These are phyloP conservation scores for Rhizoctonia solani DNA, from an alignment of 1,284 basidiomycete species.

Conservation along the genomic window DNA sequence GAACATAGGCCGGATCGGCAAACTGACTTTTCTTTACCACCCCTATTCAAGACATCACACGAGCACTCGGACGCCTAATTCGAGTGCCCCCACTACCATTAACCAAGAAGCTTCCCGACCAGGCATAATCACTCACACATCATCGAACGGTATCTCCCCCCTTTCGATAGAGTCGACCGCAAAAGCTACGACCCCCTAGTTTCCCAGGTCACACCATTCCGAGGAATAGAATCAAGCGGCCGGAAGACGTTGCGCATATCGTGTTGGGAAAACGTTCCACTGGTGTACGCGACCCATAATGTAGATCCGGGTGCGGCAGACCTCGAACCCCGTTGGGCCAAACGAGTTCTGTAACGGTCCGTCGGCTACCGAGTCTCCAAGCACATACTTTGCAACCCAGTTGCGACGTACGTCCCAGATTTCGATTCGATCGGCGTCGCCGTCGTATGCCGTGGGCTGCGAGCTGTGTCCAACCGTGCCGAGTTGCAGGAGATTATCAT, in stretches of 20 bases:
- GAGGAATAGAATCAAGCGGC: constrained; percentile 70
- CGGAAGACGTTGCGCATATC: constrained; percentile 64
- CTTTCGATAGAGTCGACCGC: constrained; percentile 60
- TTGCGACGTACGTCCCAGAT: constrained; percentile 86
- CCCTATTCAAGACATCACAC: constrained; percentile 45
- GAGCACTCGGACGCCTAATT: constrained; percentile 57
- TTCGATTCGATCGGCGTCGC: constrained; percentile 53
- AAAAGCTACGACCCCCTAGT: constrained; percentile 71
- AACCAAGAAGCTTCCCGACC: background rate
- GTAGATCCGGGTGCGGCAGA: constrained; percentile 42
- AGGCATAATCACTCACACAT: constrained; percentile 59
- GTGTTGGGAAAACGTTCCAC: constrained; percentile 78
- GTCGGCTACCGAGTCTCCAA: constrained; percentile 64
- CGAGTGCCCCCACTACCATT: no score
- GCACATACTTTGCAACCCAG: constrained; percentile 81
- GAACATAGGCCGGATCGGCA: constrained; percentile 46
- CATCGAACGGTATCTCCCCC: constrained; percentile 84
- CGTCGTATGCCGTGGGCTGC: constrained; percentile 8
- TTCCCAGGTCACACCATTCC: constrained; percentile 71
- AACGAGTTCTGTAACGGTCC: constrained; percentile 58
- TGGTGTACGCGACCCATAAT: constrained; percentile 76
- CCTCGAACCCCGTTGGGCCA: constrained; percentile 8
- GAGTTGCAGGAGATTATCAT: constrained; percentile 11
- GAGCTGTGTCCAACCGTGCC: background rate
- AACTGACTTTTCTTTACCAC: constrained; percentile 44